Evolutionary conservation across 257 asterid species (phyloP), one percentile per base, ranked within the genome.

Genomic region (Agastache rugosa): DNA sequence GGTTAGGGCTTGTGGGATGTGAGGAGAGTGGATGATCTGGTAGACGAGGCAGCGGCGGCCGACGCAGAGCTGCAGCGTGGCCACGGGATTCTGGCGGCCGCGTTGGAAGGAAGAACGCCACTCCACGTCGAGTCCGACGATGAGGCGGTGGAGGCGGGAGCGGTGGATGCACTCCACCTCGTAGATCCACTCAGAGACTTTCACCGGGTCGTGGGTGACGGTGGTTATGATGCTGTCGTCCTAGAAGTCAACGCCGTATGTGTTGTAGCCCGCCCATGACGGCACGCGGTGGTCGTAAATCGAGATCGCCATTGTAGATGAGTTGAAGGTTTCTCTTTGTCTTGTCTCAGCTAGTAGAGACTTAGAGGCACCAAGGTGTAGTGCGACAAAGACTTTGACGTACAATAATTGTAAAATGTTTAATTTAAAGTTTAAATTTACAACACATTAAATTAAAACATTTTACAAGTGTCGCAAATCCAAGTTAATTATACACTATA

Each of bases 61-160:
- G 34, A 85, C 76, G 79, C 81, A 78, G 29, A 85, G 78, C 64
- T 83, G 87, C 39, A 83, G 75, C 5, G 74, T 74, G 12, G 87
- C 86, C 16, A 70, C 80, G 10, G 78, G 84, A 80, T 78, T 80
- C 15, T 7, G 14, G 8, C 0, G 2, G 12, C 11, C 17, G 27
- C 48, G 58, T 22, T 2, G 22, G 77, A 11, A 66, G 55, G 23
- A 23, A 0, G 82, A 86, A 22, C 78, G 79, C 88, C 85, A 84
- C 62, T 84, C 85, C 22, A 81, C 53, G 80, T 81, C 84, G 19
- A 84, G 78, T 42, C 88, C 82, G 69, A 81, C 81, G 61, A 81
- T 68, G 64, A 80, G 78, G 64, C 61, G 1, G 80, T 71, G 41
- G 64, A 76, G 73, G 20, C 75, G 19, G 71, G 37, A 47, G 69